Evolutionary conservation across 345 rosid species (phyloP).

Genomic region (Toxicodendron radicans): DNA sequence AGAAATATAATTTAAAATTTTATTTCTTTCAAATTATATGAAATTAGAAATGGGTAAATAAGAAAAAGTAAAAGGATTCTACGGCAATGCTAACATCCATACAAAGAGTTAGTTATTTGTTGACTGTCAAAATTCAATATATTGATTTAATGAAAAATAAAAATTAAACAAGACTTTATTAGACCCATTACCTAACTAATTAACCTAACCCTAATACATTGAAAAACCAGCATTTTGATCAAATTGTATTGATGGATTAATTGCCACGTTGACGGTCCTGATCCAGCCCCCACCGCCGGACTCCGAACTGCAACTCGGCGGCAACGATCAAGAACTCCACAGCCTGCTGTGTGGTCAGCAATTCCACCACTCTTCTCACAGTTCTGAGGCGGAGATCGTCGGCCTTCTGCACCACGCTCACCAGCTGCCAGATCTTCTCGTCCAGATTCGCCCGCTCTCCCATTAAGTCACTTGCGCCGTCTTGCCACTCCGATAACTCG

Average conservation of each 20-base stretch:
- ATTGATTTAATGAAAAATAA: no score
- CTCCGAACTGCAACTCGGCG: constrained; percentile 69
- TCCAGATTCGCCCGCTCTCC: constrained; percentile 25
- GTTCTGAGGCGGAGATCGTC: constrained; percentile 69
- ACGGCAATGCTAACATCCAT: no score
- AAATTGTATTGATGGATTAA: not conserved
- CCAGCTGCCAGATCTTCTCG: constrained; percentile 46
- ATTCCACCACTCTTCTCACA: constrained; percentile 49
- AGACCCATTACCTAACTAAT: not conserved
- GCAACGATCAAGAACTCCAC: constrained; percentile 72
- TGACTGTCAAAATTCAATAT: no score
- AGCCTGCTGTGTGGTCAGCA: constrained; percentile 67
- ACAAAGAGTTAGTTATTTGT: no score
- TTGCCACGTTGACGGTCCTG: constrained; percentile 37
- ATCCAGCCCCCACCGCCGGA: constrained; percentile 57
- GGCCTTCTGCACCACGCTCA: constrained; percentile 48
- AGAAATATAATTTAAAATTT: no score
- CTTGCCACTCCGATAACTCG: constrained; percentile 83
- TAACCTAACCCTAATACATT: no score
- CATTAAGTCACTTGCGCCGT: constrained; percentile 47
- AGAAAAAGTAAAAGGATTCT: no score
- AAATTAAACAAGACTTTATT: not conserved
- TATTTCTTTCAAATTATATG: no score
- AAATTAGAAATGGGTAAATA: no score
- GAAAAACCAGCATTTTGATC: not conserved